Evolutionary conservation across 2,329 filamentous ascomycete species (phyloP), one percentile per base, ranked within the genome.

Genomic region (Cladosporium oxysporum): DNA sequence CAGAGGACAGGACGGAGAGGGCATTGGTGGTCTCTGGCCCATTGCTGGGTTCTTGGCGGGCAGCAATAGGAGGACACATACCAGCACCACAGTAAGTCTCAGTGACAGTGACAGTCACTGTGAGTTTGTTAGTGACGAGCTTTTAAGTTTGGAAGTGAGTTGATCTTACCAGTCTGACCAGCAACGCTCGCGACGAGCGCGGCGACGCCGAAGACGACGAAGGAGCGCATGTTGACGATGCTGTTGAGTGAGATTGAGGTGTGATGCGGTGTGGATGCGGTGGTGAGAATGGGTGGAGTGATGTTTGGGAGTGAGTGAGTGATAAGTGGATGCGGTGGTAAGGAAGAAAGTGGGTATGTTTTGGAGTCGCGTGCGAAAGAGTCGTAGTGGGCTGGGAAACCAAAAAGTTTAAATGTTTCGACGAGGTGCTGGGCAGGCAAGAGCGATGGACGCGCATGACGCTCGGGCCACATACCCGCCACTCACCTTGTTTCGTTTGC

Each of bases 91-190:
- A 66, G 41, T 60, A 28, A 35, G 64, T 61, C 58, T 60, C 57
- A 8, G 64, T 66, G 49, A 62, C 49, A 37, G 64, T 66, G 64
- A 62, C 58, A 29, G 64, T 66, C 33, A 66, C 64, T 66, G n/a
- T 26, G 18, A 35, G 16, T 14, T 33, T 44, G 58, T 66, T 44
- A 66, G 58, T 23, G 35, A 28, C 31, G 23, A 47, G 41, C 10
- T 49, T n/a, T 14, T 37, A 28, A 44, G 18, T 23, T 14, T 2
- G 2, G 7, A 47, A 31, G 28, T 47, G 57, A 47, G 37, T 23
- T 16, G 14, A 28, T 37, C 41, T 14, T 57, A 66, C 64, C 64
- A 66, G 58, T 66, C 57, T 55, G 53, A 26, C 57, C 64, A 50
- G 64, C 58, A 62, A 50, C 64, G 52, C 28, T 14, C 11, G 58